Evolutionary conservation across 768 basidiomycete genomes (phyloP).

Genomic region (Guyanaporus albipodus): DNA sequence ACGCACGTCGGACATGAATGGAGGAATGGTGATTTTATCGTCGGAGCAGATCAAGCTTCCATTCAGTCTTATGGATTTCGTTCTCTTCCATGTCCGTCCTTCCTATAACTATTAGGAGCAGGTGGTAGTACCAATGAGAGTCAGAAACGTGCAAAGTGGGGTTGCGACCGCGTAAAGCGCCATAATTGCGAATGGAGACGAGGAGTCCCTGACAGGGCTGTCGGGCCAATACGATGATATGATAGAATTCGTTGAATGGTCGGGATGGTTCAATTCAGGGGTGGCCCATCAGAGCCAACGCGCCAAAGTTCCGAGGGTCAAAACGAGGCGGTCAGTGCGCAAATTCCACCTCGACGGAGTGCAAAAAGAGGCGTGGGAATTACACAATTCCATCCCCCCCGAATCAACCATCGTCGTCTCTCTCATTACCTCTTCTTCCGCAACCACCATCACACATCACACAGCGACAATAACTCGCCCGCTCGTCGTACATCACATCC

Average conservation of each 20-base stretch:
- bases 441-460: conserved; percentile 33
- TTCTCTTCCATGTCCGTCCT: neutral
- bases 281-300: no score
- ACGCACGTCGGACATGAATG: neutral
- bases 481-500: conserved; percentile 8
- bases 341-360: conserved; percentile 22
- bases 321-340: conserved; percentile 30
- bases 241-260: no score
- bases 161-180: neutral
- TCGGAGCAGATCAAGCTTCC: neutral
- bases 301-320: conserved; percentile 18
- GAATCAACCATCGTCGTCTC: conserved; percentile 20
- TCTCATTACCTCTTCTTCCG: conserved; percentile 20
- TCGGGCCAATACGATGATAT: no score
- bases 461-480: conserved; percentile 7
- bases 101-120: neutral
- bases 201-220: no score
- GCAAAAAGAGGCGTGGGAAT: conserved; percentile 32
- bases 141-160: neutral
- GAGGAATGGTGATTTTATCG: neutral
- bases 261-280: no score
- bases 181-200: no score
- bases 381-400: conserved; percentile 15
- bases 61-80: neutral
- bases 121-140: no score